Evolutionary conservation across 768 basidiomycete genomes (phyloP).

Genomic region (Stropharia rugosoannulata): DNA sequence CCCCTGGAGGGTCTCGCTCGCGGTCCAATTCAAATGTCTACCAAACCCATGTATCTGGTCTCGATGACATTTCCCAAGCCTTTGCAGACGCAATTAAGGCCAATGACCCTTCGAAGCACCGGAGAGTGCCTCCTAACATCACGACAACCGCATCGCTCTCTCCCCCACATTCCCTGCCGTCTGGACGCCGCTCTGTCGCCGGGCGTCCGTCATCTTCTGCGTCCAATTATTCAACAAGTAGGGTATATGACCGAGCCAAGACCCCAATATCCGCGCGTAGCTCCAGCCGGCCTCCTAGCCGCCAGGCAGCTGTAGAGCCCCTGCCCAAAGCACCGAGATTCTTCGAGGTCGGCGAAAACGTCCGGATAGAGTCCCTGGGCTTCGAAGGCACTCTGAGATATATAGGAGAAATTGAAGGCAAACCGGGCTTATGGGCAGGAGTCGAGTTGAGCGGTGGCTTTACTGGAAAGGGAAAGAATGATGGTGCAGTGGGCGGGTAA

Average conservation of each 20-base stretch:
- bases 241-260: slow-evolving; percentile 43
- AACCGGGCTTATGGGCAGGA: slow-evolving; percentile 90
- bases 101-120: slow-evolving; percentile 77
- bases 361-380: slow-evolving; percentile 84
- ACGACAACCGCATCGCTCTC: slow-evolving; percentile 49
- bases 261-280: slow-evolving; percentile 42
- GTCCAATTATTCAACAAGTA: slow-evolving; percentile 45
- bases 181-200: slow-evolving; percentile 49
- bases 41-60: slow-evolving; percentile 38
- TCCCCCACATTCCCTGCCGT: slow-evolving; percentile 43
- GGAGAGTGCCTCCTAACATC: slow-evolving; percentile 36
- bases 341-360: slow-evolving; percentile 77
- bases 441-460: slow-evolving; percentile 88
- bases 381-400: slow-evolving; percentile 83
- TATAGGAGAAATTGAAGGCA: slow-evolving; percentile 85
- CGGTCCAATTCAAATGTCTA: slow-evolving; percentile 60
- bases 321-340: slow-evolving; percentile 43
- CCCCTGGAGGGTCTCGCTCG: slow-evolving; percentile 55
- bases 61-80: slow-evolving; percentile 66
- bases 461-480: slow-evolving; percentile 91
- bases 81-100: slow-evolving; percentile 79
- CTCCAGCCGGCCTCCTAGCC: slow-evolving; percentile 57
- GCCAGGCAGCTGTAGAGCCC: slow-evolving; percentile 54
- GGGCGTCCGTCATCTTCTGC: slow-evolving; percentile 57
- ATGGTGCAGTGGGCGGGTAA: slow-evolving; percentile 87